A percentile compares a stretch with the other conserved stretches of the same genome.
These are phyloP conservation scores for Diaporthe ilicicola DNA, from an alignment of 2,329 filamentous ascomycete genomes.

Conservation along the genomic window DNA sequence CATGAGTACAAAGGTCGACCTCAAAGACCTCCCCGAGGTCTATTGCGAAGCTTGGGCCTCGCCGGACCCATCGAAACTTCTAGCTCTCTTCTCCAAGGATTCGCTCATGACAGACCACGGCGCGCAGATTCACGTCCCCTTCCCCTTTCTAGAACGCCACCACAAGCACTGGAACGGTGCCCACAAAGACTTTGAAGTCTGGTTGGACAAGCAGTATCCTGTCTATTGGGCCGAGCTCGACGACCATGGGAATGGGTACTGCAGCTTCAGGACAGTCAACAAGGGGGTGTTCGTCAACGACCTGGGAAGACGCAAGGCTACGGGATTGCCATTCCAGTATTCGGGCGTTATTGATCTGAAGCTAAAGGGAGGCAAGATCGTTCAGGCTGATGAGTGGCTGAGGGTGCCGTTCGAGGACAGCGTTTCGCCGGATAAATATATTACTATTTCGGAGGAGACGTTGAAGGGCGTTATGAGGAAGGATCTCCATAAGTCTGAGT, in stretches of 20 bases:
- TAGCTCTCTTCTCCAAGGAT: conserved; percentile 6
- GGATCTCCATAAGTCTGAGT: not conserved
- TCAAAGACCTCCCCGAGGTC: conserved; percentile 10
- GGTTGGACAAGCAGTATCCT: conserved; percentile 8
- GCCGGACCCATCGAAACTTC: not conserved
- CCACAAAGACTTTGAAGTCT: conserved; percentile 14
- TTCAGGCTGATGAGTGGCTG: conserved; percentile 20
- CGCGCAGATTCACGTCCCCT: conserved; percentile 3
- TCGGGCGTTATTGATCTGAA: conserved; percentile 18
- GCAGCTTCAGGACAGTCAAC: conserved; percentile 19
- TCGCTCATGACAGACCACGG: conserved; percentile 19
- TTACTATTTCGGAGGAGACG: conserved; percentile 10
- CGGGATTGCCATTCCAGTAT: conserved; percentile 18
- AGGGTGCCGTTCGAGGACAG: conserved; percentile 25
- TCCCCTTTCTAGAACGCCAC: conserved; percentile 5
- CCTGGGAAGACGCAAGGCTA: conserved; percentile 22
- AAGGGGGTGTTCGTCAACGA: conserved; percentile 22
- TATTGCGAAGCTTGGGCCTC: conserved; percentile 13
- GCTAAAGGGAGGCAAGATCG: conserved; percentile 7
- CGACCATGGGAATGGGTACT: not conserved
- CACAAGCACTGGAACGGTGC: conserved; percentile 23
- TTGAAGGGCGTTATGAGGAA: conserved; percentile 15
- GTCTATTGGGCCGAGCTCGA: conserved; percentile 22
- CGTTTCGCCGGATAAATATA: conserved; percentile 15
- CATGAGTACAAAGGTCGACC: not conserved